A percentile compares a stretch with the other conserved stretches of the same genome.
phyloP scores from a whole-genome alignment of 2,329 filamentous ascomycete species.

The Amauroascus verrucosus region DNA sequence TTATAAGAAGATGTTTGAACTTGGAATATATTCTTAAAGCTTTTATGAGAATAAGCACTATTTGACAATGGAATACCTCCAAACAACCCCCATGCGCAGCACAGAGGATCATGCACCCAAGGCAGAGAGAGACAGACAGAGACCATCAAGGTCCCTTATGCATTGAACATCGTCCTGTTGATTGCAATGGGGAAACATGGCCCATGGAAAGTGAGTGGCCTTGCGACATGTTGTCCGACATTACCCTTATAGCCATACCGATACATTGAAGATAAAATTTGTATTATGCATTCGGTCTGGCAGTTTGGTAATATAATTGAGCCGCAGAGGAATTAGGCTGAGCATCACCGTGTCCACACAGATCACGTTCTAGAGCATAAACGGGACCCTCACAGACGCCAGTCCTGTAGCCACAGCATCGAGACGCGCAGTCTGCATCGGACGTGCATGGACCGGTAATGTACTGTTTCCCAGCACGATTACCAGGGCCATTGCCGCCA shows the following conservation, averaged over 20 bases:
- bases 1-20: too few species aligned
- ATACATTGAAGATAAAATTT: too few species aligned
- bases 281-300: background rate
- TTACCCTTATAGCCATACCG: too few species aligned
- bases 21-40: too few species aligned
- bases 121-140: too few species aligned
- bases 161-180: background rate
- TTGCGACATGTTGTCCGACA: too few species aligned
- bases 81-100: too few species aligned
- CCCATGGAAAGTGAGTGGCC: too few species aligned
- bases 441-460: constrained; percentile 21
- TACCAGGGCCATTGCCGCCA: background rate
- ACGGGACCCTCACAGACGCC: constrained; percentile 23
- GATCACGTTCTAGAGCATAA: background rate
- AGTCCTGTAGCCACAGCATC: constrained; percentile 26
- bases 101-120: too few species aligned
- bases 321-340: background rate
- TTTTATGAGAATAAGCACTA: too few species aligned
- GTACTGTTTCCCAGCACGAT: constrained; percentile 18
- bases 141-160: constrained; percentile 6
- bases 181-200: background rate
- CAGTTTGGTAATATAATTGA: background rate
- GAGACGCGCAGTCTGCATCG: constrained; percentile 23
- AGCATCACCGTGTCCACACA: background rate
- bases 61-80: too few species aligned